Evolutionary conservation across 2,329 filamentous ascomycete species (phyloP).

Genomic region (Botryotinia globosa): DNA sequence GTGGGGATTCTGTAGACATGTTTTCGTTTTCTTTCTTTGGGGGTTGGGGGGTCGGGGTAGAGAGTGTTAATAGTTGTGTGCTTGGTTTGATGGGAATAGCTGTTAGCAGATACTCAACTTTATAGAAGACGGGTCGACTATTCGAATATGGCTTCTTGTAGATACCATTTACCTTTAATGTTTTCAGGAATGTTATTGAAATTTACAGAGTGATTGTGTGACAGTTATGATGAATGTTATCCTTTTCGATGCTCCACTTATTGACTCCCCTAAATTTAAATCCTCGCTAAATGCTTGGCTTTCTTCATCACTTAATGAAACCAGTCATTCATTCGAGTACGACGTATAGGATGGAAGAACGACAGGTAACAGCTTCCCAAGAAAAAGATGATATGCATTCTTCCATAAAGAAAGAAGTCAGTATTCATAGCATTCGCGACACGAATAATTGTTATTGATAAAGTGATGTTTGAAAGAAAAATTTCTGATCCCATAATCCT

Average conservation of each 20-base stretch:
- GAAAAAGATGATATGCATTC: too few species aligned
- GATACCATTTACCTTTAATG: fast-evolving
- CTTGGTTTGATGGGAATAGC: neutral
- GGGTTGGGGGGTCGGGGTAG: neutral
- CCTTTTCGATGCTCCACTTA: neutral
- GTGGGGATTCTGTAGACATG: neutral
- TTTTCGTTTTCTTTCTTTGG: neutral
- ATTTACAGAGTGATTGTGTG: neutral
- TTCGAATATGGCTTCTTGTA: fast-evolving
- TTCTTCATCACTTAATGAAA: neutral
- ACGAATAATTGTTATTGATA: neutral
- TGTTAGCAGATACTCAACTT: neutral
- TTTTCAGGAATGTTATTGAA: neutral
- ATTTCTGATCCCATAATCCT: conserved; percentile 4
- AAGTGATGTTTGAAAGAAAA: neutral
- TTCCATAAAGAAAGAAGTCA: neutral
- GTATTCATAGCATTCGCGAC: neutral
- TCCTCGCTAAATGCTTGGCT: neutral
- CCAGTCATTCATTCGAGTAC: neutral
- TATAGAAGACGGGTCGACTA: neutral
- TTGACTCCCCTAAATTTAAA: neutral
- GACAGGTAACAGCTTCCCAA: neutral
- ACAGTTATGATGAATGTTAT: neutral
- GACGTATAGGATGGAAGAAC: neutral
- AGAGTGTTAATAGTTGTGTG: neutral